Evolutionary conservation across 305 asterid species (phyloP), one percentile per base, ranked within the genome.

Genomic region (Fraxinus nigra): DNA sequence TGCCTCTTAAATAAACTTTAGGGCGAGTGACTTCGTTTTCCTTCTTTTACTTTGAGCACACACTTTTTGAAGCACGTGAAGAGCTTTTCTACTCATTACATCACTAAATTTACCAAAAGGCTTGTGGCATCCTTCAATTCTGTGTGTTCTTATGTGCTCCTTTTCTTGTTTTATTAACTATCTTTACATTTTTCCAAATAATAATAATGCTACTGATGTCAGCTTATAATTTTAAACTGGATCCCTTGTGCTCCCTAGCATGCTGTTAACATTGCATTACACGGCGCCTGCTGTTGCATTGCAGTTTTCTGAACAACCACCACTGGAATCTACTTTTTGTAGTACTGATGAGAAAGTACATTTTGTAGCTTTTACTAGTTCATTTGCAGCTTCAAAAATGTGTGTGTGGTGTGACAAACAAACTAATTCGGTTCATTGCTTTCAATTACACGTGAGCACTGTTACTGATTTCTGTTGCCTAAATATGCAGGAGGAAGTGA

Each of bases 401-500:
- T 30, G 40, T 28, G 13, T 26, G 35, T 13, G 75, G 35, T 13
- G 74, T 7, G 20, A 69, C 22, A 1, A 69, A 30, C 37, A 69
- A 26, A 26, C 33, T 30, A 24, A 24, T 30, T 30, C 0, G 30
- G 72, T 63, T 63, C 30, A 26, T 63, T 26, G 5, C 6, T 13
- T 11, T 70, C 38, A 70, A 70, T 32, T 32, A 65, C 38, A 32
- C 16, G 38, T 28, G 75, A 70, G 74, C 75, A 13, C 40, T 75
- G 76, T 78, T 35, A 34, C 75, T 74, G 69, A 37, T 69, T 82
- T 84, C 79, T 82, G 65, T 83, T 83, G 80, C 51, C 79, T 73
- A 85, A 78, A 65, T 82, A 13, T 70, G 78, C 90, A 94, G 98
- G 99, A 93, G 76, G 93, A 92, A 87, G 90, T 92, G 84, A 90